phyloP scores from a whole-genome alignment of 495 filamentous ascomycete genomes.

The Talaromyces thailandensis region DNA sequence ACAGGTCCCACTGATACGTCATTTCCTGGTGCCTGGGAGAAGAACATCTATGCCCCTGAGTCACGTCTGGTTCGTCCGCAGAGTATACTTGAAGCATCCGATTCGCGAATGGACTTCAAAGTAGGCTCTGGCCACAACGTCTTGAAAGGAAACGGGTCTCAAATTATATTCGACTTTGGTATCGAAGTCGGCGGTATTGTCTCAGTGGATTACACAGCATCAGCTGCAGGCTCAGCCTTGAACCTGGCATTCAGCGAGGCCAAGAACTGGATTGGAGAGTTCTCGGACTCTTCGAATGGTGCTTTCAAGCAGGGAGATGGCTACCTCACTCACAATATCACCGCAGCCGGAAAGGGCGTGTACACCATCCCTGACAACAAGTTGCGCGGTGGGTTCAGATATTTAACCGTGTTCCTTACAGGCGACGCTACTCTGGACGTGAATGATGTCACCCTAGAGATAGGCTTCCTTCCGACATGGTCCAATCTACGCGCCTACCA shows the following conservation, averaged over 20 bases:
- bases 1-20: conserved; percentile 38
- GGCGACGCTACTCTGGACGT: conserved; percentile 25
- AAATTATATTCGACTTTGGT: conserved; percentile 48
- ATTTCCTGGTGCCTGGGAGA: conserved; percentile 54
- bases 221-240: conserved; percentile 32
- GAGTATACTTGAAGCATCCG: conserved; percentile 30
- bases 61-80: conserved; percentile 44
- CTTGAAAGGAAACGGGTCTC: conserved; percentile 36
- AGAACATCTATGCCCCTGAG: conserved; percentile 49
- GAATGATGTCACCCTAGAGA: conserved; percentile 34
- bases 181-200: conserved; percentile 50
- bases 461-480: conserved; percentile 57
- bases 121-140: conserved; percentile 9
- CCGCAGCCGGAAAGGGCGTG: conserved; percentile 26
- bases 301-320: conserved; percentile 42
- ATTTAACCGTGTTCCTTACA: conserved; percentile 47
- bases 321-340: conserved; percentile 43
- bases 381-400: conserved; percentile 53
- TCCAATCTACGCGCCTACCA: conserved; percentile 52
- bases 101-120: conserved; percentile 9
- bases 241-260: conserved; percentile 56
- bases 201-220: conserved; percentile 37
- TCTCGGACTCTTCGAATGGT: conserved; percentile 51
- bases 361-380: conserved; percentile 45
- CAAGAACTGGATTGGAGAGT: conserved; percentile 52